Evolutionary conservation across 495 filamentous ascomycete species (phyloP).

Genomic region (Penicillium ucsense): DNA sequence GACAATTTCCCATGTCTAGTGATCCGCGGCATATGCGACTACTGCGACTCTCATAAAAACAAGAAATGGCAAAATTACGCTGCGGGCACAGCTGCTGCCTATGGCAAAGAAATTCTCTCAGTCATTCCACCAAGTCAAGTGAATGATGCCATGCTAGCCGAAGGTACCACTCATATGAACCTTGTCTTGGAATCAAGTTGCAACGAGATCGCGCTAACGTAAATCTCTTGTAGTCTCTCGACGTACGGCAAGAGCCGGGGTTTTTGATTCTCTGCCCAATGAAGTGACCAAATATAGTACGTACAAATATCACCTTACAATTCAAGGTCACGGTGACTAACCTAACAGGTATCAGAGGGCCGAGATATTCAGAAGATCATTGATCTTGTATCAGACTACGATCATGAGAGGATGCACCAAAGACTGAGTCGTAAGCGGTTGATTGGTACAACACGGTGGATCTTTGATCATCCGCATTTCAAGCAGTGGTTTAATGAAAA

Average conservation of each 20-base stretch:
- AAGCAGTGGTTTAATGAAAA: constrained; percentile 8
- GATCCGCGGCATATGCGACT: constrained; percentile 29
- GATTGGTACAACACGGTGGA: constrained; percentile 12
- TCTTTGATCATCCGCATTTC: constrained; percentile 13
- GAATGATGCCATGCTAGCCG: not conserved
- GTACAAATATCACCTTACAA: too few species aligned
- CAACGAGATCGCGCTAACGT: too few species aligned
- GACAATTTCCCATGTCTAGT: constrained; percentile 21
- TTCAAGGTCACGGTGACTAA: too few species aligned
- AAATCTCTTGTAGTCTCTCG: too few species aligned
- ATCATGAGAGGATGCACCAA: constrained; percentile 12
- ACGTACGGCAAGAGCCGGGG: too few species aligned
- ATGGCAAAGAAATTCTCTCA: constrained; percentile 19
- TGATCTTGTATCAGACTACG: constrained; percentile 10
- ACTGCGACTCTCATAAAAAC: constrained; percentile 29
- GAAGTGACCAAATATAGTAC: too few species aligned
- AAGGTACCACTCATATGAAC: too few species aligned
- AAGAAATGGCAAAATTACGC: constrained; percentile 27
- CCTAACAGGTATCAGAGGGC: too few species aligned
- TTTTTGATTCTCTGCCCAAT: too few species aligned
- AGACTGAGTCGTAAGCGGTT: constrained; percentile 10
- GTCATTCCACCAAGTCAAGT: constrained; percentile 4
- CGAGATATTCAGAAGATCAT: too few species aligned
- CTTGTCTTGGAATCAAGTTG: too few species aligned
- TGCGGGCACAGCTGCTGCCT: constrained; percentile 21